Conservation (phyloP, 345 rosid genomes). For the Salix koriyanagi region DNA sequence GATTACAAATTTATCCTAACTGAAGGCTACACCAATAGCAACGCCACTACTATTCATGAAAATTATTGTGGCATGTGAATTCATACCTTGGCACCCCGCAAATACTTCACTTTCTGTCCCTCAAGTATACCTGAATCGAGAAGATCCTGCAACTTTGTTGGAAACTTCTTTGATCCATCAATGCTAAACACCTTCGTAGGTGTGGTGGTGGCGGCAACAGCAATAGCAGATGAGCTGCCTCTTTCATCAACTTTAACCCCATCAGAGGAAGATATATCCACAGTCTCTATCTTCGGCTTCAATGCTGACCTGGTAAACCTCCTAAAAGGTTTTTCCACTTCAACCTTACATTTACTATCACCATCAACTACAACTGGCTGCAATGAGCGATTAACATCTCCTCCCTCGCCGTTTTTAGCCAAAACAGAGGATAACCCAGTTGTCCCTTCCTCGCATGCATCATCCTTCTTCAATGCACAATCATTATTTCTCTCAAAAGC, state of each 20-base stretch:
- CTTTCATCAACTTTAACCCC: constrained; percentile 4
- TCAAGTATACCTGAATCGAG: constrained; percentile 74
- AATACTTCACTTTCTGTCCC: constrained; percentile 60
- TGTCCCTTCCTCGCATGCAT: constrained; percentile 4
- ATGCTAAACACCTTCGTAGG: constrained; percentile 17
- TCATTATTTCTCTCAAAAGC: background rate
- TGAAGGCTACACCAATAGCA: background rate
- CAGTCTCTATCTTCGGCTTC: constrained; percentile 18
- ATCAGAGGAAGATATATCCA: background rate
- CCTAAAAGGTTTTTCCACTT: constrained; percentile 14
- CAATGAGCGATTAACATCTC: background rate
- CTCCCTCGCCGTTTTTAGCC: constrained; percentile 9
- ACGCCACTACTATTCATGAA: background rate
- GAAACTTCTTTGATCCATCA: constrained; percentile 39
- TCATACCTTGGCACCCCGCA: constrained; percentile 60
- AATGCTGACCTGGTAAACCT: constrained; percentile 32
- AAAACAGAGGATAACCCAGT: background rate
- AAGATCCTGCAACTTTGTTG: constrained; percentile 58
- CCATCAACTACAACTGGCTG: constrained; percentile 2
- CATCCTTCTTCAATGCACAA: background rate
- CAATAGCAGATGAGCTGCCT: background rate
- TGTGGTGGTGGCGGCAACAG: background rate
- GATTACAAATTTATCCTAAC: background rate
- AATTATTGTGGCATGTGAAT: background rate
- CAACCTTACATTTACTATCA: background rate